Evolutionary conservation across 2,329 filamentous ascomycete species (phyloP).

Genomic region (Aspergillus niger): DNA sequence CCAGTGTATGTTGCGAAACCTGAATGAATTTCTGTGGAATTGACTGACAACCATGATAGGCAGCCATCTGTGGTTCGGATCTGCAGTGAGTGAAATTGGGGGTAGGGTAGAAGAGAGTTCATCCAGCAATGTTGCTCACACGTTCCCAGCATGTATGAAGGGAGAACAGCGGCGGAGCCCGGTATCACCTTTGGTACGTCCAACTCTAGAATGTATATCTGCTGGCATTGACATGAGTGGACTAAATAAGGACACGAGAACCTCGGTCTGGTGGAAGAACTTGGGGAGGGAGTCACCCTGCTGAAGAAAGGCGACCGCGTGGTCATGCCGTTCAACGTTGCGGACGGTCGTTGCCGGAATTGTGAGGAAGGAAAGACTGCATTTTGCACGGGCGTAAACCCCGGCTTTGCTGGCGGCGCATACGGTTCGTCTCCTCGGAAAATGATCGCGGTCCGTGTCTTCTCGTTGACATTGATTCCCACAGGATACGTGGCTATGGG

Average conservation of each 20-base stretch:
- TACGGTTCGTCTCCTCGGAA: constrained; percentile 48
- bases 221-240: not conserved
- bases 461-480: not conserved
- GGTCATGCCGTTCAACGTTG: constrained; percentile 67
- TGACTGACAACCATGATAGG: constrained; percentile 13
- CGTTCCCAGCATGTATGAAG: constrained; percentile 60
- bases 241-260: constrained; percentile 54
- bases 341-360: constrained; percentile 64
- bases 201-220: not conserved
- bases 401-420: constrained; percentile 61
- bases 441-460: not conserved
- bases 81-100: constrained; percentile 37
- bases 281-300: constrained; percentile 61
- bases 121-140: constrained; percentile 37
- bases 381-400: constrained; percentile 66
- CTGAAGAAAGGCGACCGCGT: constrained; percentile 65
- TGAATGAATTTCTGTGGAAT: not conserved
- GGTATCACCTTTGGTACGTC: constrained; percentile 59
- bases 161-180: constrained; percentile 62
- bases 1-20: constrained; percentile 53
- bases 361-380: constrained; percentile 66
- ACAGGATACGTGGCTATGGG: constrained; percentile 49
- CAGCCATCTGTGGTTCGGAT: constrained; percentile 59
- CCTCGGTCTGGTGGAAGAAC: constrained; percentile 60
- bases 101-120: constrained; percentile 22